phyloP scores from a whole-genome alignment of 2,329 filamentous ascomycete species.

The Ophiosphaerella narmari region DNA sequence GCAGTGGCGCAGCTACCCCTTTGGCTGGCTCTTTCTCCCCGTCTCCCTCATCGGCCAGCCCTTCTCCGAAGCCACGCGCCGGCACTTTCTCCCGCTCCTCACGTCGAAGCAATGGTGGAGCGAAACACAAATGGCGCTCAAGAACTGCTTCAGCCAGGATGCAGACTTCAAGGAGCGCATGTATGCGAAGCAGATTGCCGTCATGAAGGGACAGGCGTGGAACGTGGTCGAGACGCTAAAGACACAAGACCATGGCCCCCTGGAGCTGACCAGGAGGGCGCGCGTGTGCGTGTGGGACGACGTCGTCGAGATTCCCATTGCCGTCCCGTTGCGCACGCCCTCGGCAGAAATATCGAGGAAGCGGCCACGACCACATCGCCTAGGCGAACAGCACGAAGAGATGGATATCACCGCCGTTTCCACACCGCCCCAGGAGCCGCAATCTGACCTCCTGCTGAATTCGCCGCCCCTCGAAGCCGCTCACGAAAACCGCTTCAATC shows the following conservation, averaged over 20 bases:
- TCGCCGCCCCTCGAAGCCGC: constrained; percentile 55
- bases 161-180: constrained; percentile 97
- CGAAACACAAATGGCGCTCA: constrained; percentile 85
- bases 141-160: constrained; percentile 87
- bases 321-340: constrained; percentile 83
- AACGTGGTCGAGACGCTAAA: constrained; percentile 99
- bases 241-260: constrained; percentile 84
- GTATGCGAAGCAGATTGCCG: constrained; percentile 97
- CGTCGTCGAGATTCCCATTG: constrained; percentile 91
- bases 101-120: constrained; percentile 98
- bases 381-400: constrained; percentile 69
- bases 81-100: constrained; percentile 93
- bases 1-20: constrained; percentile 84
- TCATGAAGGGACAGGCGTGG: constrained; percentile 99
- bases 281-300: constrained; percentile 98
- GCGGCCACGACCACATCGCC: constrained; percentile 49
- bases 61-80: constrained; percentile 89
- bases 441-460: constrained; percentile 71
- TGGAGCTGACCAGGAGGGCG: constrained; percentile 87
- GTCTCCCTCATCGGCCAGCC: constrained; percentile 95
- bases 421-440: constrained; percentile 56
- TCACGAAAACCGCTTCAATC: constrained; percentile 54
- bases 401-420: constrained; percentile 83
- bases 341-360: constrained; percentile 82
- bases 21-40: constrained; percentile 96